phyloP scores from a whole-genome alignment of 805 yeast species.

The Candida germanica region DNA sequence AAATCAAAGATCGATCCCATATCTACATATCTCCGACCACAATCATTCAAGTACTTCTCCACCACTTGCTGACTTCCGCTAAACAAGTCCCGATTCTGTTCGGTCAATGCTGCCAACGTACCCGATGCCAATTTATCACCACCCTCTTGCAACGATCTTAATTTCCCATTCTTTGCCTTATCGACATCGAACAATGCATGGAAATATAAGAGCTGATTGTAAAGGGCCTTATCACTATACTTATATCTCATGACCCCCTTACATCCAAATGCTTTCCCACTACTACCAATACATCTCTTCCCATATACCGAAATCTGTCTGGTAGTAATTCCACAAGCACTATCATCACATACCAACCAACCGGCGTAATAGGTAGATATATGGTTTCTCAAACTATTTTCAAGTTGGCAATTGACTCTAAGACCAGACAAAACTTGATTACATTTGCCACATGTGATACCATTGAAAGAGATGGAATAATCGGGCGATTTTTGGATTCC shows the following conservation, averaged over 20 bases:
- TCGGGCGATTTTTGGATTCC: slow-evolving; percentile 68
- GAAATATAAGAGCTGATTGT: slow-evolving; percentile 81
- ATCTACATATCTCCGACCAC: slow-evolving; percentile 88
- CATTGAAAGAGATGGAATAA: slow-evolving; percentile 61
- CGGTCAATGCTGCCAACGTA: slow-evolving; percentile 69
- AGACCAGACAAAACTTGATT: slow-evolving; percentile 47
- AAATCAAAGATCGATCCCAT: slow-evolving; percentile 76
- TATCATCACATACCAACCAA: slow-evolving; percentile 81
- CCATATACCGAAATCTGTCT: slow-evolving; percentile 90
- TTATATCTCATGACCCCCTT: slow-evolving; percentile 79
- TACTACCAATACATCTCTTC: slow-evolving; percentile 68
- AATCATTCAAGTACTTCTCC: slow-evolving; percentile 67
- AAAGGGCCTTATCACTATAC: slow-evolving; percentile 75
- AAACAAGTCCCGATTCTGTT: slow-evolving; percentile 70
- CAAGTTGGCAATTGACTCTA: slow-evolving; percentile 69
- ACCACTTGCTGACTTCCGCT: slow-evolving; percentile 54
- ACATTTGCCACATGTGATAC: slow-evolving; percentile 70
- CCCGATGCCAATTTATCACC: slow-evolving; percentile 40
- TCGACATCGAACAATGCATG: slow-evolving; percentile 78
- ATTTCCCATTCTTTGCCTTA: slow-evolving; percentile 56
- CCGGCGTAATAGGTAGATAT: slow-evolving; percentile 82
- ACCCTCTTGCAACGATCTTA: slow-evolving; percentile 51
- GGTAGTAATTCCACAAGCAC: slow-evolving; percentile 74
- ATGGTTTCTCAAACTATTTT: slow-evolving; percentile 62
- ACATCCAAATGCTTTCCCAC: slow-evolving; percentile 60